Conservation (phyloP, 2,329 filamentous ascomycete species). For the Ophiosphaerella korrae region DNA sequence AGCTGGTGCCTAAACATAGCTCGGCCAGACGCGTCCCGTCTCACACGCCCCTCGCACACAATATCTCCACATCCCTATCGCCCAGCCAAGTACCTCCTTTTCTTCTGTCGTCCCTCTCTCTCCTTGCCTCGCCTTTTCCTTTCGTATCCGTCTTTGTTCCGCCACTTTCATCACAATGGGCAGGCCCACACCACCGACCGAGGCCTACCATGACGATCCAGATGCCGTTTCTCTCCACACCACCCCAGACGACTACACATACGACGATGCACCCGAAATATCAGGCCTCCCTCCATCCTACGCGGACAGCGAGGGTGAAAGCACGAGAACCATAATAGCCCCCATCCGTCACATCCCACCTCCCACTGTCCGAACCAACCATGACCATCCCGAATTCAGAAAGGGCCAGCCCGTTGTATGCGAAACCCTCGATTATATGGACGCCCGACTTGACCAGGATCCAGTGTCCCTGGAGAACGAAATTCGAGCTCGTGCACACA, state of each 20-base stretch:
- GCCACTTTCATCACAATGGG: constrained; percentile 33
- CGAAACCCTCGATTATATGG: constrained; percentile 34
- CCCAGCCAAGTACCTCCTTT: constrained; percentile 9
- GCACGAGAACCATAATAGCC: constrained; percentile 8
- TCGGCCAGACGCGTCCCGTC: constrained; percentile 28
- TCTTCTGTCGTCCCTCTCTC: constrained; percentile 1
- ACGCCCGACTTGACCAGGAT: constrained; percentile 39
- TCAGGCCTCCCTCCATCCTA: constrained; percentile 44
- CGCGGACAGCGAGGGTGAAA: constrained; percentile 37
- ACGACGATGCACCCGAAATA: constrained; percentile 45
- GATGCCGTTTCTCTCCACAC: constrained; percentile 48
- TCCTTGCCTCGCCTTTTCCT: background rate
- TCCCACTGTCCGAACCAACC: constrained; percentile 33
- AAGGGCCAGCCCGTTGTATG: constrained; percentile 35
- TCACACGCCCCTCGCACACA: constrained; percentile 20
- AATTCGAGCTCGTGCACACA: constrained; percentile 30
- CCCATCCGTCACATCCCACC: constrained; percentile 35
- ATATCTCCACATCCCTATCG: background rate
- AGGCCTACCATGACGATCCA: constrained; percentile 43
- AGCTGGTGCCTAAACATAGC: constrained; percentile 30
- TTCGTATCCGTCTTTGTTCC: background rate
- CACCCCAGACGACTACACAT: constrained; percentile 45
- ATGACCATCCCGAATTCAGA: constrained; percentile 27
- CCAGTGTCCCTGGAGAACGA: constrained; percentile 37
- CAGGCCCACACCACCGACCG: constrained; percentile 22